A percentile compares a stretch with the other conserved stretches of the same genome.
Conservation (phyloP, 331 rosid species). For the Dryas integrifolia region DNA sequence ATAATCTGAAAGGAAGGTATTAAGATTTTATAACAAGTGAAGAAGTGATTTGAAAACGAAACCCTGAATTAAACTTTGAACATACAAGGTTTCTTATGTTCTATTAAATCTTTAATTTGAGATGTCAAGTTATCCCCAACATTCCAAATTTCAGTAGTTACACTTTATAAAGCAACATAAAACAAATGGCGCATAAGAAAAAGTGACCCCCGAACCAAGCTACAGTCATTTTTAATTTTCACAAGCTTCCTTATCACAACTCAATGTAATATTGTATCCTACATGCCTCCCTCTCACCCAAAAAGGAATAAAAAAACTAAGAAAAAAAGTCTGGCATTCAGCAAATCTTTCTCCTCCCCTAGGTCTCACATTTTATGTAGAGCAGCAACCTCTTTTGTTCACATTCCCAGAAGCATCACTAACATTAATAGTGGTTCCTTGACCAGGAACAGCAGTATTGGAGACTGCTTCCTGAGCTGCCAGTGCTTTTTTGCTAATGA, state of each 20-base stretch:
- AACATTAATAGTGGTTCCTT: slow-evolving; percentile 90
- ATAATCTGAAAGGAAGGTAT: background rate
- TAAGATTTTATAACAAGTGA: slow-evolving; percentile 15
- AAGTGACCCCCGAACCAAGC: slow-evolving; percentile 42
- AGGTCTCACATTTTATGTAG: slow-evolving; percentile 49
- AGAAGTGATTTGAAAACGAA: background rate
- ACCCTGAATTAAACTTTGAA: background rate
- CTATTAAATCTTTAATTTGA: slow-evolving; percentile 16
- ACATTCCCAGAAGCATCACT: slow-evolving; percentile 63
- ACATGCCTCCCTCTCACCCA: slow-evolving; percentile 59
- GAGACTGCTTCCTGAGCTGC: slow-evolving; percentile 91
- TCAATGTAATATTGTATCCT: slow-evolving; percentile 58
- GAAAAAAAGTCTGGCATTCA: slow-evolving; percentile 37
- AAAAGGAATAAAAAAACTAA: slow-evolving; percentile 21
- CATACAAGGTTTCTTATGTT: slow-evolving; percentile 21
- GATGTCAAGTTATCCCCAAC: slow-evolving; percentile 19
- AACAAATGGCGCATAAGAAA: slow-evolving; percentile 36
- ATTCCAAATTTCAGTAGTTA: slow-evolving; percentile 36
- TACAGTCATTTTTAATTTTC: slow-evolving; percentile 41
- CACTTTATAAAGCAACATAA: slow-evolving; percentile 38
- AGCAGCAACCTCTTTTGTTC: slow-evolving; percentile 77
- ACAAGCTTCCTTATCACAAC: slow-evolving; percentile 54
- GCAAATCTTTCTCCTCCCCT: slow-evolving; percentile 29
- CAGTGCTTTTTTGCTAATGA: slow-evolving; percentile 95
- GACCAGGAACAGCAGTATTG: slow-evolving; percentile 63